These are phyloP conservation scores for Solanum etuberosum DNA, from an alignment of 257 asterid species.

Conservation along the genomic window DNA sequence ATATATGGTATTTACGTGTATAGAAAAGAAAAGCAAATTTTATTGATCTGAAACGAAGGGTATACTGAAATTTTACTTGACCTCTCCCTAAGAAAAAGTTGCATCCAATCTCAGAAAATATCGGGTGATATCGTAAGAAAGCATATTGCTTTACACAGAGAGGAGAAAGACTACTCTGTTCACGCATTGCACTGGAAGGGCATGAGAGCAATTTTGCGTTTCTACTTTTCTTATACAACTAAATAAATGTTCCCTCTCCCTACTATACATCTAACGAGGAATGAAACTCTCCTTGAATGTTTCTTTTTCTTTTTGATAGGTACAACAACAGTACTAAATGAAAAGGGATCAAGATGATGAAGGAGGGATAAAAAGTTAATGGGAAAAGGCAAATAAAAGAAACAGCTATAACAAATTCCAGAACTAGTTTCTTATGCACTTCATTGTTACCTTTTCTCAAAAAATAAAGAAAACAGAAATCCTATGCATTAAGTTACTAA, in stretches of 20 bases:
- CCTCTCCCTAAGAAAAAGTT: neutral
- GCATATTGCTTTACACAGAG: neutral
- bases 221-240: neutral
- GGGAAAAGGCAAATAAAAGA: neutral
- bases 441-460: neutral
- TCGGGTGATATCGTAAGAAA: neutral
- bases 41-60: neutral
- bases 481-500: neutral
- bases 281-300: neutral
- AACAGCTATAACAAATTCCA: neutral
- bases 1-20: neutral
- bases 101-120: neutral
- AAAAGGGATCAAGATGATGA: neutral
- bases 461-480: neutral
- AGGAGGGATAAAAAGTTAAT: neutral
- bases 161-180: neutral
- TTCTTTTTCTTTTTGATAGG: neutral
- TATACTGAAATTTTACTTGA: neutral
- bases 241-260: neutral
- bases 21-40: neutral
- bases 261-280: neutral
- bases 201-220: neutral
- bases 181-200: neutral
- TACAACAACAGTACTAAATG: neutral
- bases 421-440: neutral